A percentile compares a stretch with the other conserved stretches of the same genome.
Conservation (phyloP, 116 monocot species). For the Iris pallida region DNA sequence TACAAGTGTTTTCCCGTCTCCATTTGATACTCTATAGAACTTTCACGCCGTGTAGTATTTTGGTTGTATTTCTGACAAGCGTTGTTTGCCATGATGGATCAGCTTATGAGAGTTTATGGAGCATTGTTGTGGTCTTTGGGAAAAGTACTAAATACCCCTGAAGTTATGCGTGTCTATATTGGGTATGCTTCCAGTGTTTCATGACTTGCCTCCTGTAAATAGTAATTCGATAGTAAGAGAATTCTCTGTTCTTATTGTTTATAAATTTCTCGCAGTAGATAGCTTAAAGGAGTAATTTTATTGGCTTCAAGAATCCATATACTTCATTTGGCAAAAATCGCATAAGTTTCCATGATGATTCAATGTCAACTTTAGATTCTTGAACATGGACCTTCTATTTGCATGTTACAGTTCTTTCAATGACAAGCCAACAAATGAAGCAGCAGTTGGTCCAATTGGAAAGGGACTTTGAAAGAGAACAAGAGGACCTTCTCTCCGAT, state of each 20-base stretch:
- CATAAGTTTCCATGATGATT: background rate
- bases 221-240: background rate
- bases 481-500: too few species aligned
- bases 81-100: slow-evolving; percentile 13
- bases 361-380: background rate
- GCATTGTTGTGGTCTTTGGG: slow-evolving; percentile 93
- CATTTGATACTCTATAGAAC: background rate
- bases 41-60: background rate
- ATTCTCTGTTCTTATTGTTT: background rate
- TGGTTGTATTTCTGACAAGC: slow-evolving; percentile 6
- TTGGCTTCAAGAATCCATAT: too few species aligned
- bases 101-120: slow-evolving; percentile 97
- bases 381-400: background rate
- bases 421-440: too few species aligned
- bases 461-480: too few species aligned
- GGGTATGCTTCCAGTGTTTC: slow-evolving; percentile 38
- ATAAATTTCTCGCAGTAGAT: background rate
- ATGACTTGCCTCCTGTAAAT: background rate
- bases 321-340: background rate
- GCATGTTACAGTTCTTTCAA: slow-evolving; percentile 20
- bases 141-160: slow-evolving; percentile 89
- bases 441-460: too few species aligned
- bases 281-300: background rate
- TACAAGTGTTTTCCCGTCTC: background rate
- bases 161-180: slow-evolving; percentile 88